phyloP scores from a whole-genome alignment of 305 asterid species.

The Plantago coronopus region DNA sequence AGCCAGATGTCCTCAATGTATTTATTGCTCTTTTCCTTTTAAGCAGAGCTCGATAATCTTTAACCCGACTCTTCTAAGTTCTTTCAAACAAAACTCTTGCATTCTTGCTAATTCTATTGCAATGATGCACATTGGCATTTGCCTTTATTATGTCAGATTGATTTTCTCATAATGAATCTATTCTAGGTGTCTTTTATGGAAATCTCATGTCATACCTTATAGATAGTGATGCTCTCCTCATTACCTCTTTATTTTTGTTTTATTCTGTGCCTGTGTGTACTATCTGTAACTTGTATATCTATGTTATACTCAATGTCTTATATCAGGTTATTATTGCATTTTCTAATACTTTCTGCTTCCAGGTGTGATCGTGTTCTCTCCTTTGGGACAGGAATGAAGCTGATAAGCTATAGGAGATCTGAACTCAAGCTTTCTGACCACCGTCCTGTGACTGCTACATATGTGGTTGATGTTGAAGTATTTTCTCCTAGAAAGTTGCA shows the following conservation, averaged over 20 bases:
- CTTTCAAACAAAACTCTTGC: not conserved
- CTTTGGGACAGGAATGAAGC: slow-evolving; percentile 70
- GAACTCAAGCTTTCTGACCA: slow-evolving; percentile 81
- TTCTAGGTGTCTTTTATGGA: not conserved
- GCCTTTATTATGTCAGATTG: too few species aligned
- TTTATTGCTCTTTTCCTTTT: not conserved
- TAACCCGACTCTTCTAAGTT: not conserved
- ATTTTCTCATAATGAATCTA: too few species aligned
- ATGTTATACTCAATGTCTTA: not conserved
- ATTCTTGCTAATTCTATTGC: too few species aligned
- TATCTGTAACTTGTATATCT: too few species aligned
- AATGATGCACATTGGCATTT: too few species aligned
- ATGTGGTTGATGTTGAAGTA: slow-evolving; percentile 76
- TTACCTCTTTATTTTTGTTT: not conserved
- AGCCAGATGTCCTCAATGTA: too few species aligned
- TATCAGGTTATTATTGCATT: not conserved
- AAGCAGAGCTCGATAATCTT: too few species aligned
- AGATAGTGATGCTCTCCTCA: too few species aligned
- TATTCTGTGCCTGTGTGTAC: not conserved
- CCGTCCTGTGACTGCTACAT: slow-evolving; percentile 81
- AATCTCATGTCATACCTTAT: too few species aligned
- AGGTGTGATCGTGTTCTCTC: slow-evolving; percentile 95
- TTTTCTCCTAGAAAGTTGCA: slow-evolving; percentile 76
- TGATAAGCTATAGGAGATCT: slow-evolving; percentile 55
- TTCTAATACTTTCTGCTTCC: slow-evolving; percentile 14